Conservation (phyloP, 208 protist species). For the Leishmania martiniquensis region DNA sequence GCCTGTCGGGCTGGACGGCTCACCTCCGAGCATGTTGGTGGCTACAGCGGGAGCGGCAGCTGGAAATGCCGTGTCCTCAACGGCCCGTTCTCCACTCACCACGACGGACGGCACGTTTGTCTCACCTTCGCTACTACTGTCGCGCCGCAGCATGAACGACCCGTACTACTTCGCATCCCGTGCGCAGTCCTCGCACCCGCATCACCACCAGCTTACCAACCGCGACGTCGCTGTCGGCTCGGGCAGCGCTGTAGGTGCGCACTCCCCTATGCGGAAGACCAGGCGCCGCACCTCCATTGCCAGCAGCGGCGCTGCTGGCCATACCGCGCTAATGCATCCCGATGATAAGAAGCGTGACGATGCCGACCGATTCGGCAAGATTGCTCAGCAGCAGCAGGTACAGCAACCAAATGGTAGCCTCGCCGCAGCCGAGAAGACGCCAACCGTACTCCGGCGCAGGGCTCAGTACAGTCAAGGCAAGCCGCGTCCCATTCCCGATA, state of each 20-base stretch:
- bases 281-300: background rate
- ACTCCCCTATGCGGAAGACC: background rate
- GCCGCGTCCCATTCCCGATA: slow-evolving; percentile 11
- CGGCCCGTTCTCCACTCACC: background rate
- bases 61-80: background rate
- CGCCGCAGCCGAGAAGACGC: slow-evolving; percentile 11
- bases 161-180: slow-evolving; percentile 5
- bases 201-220: background rate
- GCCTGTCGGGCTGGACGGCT: background rate
- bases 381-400: slow-evolving; percentile 8
- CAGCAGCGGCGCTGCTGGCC: background rate
- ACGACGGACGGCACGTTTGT: background rate
- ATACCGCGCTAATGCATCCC: slow-evolving; percentile 5
- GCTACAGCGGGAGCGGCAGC: background rate
- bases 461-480: slow-evolving; percentile 23
- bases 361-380: slow-evolving; percentile 1
- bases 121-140: background rate
- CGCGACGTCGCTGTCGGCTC: background rate
- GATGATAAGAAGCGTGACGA: slow-evolving; percentile 29
- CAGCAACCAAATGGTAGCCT: slow-evolving; percentile 9
- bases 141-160: slow-evolving; percentile 3
- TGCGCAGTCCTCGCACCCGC: background rate
- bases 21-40: background rate
- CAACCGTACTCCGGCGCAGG: slow-evolving; percentile 12
- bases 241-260: background rate